A percentile compares a stretch with the other conserved stretches of the same genome.
Conservation (phyloP, 164 flowering plant genomes). For the Stephania japonica region DNA sequence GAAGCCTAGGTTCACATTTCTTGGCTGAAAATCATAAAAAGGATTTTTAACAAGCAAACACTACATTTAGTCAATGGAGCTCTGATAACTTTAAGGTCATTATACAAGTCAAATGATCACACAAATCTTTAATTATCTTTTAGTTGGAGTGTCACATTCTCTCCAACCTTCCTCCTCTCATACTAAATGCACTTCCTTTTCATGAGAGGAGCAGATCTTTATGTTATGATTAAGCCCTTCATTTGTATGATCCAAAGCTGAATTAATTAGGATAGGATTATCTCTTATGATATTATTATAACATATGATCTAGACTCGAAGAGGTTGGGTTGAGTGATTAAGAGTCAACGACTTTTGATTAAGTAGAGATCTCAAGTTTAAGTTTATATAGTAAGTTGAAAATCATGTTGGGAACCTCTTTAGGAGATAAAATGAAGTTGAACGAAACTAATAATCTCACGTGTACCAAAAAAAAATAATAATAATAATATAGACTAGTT, state of each 20-base stretch:
- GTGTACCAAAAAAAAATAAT: too few relatives aligned
- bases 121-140: neutral
- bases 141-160: neutral
- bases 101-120: neutral
- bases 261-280: neutral
- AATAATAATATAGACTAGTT: too few relatives aligned
- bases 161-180: neutral
- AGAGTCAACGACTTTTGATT: too few relatives aligned
- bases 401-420: too few relatives aligned
- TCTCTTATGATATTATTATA: neutral
- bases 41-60: neutral
- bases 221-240: neutral
- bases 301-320: too few relatives aligned
- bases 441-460: too few relatives aligned
- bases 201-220: neutral
- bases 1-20: neutral
- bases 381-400: too few relatives aligned
- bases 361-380: too few relatives aligned
- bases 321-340: too few relatives aligned
- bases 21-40: constrained; percentile 2
- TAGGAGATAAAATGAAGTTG: too few relatives aligned
- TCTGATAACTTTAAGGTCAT: neutral
- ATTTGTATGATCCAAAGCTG: neutral
- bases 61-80: neutral
- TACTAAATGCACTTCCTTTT: neutral